These are phyloP conservation scores for Leishmania arabica DNA, from an alignment of 208 protist species.

Conservation along the genomic window DNA sequence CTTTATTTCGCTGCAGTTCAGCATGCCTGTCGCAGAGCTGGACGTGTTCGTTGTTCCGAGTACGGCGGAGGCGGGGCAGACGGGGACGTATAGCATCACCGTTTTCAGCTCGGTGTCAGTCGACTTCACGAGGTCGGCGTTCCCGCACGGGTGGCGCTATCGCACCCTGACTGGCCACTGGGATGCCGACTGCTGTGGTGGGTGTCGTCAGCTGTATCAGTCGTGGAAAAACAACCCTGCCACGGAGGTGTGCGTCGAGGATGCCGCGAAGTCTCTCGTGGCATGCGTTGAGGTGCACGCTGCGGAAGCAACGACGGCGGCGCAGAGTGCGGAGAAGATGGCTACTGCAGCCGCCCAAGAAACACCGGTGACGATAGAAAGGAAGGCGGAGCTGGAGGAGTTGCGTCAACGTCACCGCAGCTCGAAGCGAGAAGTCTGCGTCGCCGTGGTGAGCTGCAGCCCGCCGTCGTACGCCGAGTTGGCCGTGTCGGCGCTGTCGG, in stretches of 20 bases:
- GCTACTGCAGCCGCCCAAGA: not conserved
- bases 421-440: slow-evolving; percentile 41
- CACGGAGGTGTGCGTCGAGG: slow-evolving; percentile 39
- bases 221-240: slow-evolving; percentile 89
- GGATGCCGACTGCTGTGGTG: slow-evolving; percentile 74
- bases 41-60: slow-evolving; percentile 79
- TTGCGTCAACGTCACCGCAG: slow-evolving; percentile 47
- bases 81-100: slow-evolving; percentile 65
- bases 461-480: slow-evolving; percentile 48
- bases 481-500: slow-evolving; percentile 37
- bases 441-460: slow-evolving; percentile 41
- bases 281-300: slow-evolving; percentile 46
- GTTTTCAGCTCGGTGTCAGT: slow-evolving; percentile 68
- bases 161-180: slow-evolving; percentile 56
- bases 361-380: slow-evolving; percentile 12
- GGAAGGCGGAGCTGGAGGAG: slow-evolving; percentile 36
- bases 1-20: slow-evolving; percentile 46
- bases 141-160: slow-evolving; percentile 82
- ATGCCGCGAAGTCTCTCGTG: slow-evolving; percentile 31
- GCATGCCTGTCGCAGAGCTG: slow-evolving; percentile 33
- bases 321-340: not conserved
- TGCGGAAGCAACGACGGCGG: not conserved
- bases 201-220: slow-evolving; percentile 51
- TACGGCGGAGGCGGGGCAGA: slow-evolving; percentile 44
- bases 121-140: slow-evolving; percentile 38